A percentile compares a stretch with the other conserved stretches of the same genome.
phyloP scores from a whole-genome alignment of 768 basidiomycete species.

The Suillus discolor region DNA sequence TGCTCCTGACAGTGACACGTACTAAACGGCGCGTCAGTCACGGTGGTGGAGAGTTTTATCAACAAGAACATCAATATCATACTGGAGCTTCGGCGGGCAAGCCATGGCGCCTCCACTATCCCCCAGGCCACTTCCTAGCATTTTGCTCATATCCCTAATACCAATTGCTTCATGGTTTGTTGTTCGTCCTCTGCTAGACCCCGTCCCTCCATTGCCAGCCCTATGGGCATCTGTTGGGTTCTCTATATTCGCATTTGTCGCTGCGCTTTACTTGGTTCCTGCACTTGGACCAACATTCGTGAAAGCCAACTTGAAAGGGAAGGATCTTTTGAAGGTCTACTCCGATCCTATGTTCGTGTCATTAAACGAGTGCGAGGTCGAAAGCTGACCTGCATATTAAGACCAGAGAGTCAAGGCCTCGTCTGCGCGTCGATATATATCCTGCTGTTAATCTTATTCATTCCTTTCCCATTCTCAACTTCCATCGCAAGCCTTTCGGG shows the following conservation, averaged over 20 bases:
- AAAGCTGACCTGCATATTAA: constrained; percentile 33
- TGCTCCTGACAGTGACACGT: not conserved
- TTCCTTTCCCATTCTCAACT: constrained; percentile 92
- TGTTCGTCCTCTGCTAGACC: constrained; percentile 68
- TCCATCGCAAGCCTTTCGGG: constrained; percentile 52
- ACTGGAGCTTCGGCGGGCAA: not conserved
- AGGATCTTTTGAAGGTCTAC: constrained; percentile 85
- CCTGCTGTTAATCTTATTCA: constrained; percentile 84
- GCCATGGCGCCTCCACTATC: constrained; percentile 28
- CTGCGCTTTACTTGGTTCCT: constrained; percentile 80
- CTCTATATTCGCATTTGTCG: constrained; percentile 79
- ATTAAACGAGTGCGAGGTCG: not conserved
- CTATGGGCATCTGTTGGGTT: constrained; percentile 83
- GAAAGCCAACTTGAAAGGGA: constrained; percentile 79
- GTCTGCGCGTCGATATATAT: constrained; percentile 91
- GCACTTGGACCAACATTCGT: constrained; percentile 79
- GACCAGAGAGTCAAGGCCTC: constrained; percentile 93
- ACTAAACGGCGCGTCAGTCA: not conserved
- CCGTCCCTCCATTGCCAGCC: constrained; percentile 67
- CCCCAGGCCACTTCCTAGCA: constrained; percentile 53
- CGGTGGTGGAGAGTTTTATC: not conserved
- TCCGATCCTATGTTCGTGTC: constrained; percentile 64
- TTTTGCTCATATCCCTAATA: constrained; percentile 58
- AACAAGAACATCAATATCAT: not conserved
- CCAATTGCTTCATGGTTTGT: constrained; percentile 78